phyloP scores from a whole-genome alignment of 2,329 filamentous ascomycete genomes.

The Cryphonectria carpinicola region DNA sequence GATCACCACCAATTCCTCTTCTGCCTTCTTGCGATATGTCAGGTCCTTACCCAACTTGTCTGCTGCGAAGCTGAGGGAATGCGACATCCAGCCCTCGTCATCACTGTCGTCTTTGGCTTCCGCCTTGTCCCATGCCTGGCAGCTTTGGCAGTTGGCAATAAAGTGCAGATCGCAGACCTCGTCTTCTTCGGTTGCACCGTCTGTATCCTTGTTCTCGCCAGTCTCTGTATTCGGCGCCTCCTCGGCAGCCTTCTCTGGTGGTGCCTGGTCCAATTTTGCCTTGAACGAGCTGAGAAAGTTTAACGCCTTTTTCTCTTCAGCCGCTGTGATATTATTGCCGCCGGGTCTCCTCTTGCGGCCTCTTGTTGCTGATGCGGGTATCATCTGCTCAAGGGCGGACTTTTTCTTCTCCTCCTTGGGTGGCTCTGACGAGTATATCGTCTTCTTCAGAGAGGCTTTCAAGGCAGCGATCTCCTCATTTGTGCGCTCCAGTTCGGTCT shows the following conservation, averaged over 20 bases:
- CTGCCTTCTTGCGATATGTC: conserved; percentile 86
- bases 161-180: conserved; percentile 91
- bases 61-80: conserved; percentile 82
- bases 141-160: conserved; percentile 93
- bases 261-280: conserved; percentile 67
- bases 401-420: conserved; percentile 61
- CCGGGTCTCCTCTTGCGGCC: conserved; percentile 72
- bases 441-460: conserved; percentile 80
- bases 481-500: conserved; percentile 66
- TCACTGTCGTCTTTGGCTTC: conserved; percentile 59
- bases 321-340: conserved; percentile 53
- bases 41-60: conserved; percentile 91
- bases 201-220: conserved; percentile 36
- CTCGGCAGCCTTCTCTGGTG: conserved; percentile 43
- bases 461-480: conserved; percentile 81
- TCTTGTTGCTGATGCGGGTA: conserved; percentile 70
- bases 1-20: conserved; percentile 90
- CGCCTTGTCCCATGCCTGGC: conserved; percentile 77
- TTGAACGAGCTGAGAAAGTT: conserved; percentile 80
- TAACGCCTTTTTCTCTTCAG: conserved; percentile 67
- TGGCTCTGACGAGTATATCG: conserved; percentile 49
- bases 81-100: conserved; percentile 80
- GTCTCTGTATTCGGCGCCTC: conserved; percentile 30
- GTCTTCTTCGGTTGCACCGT: conserved; percentile 59
- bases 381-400: conserved; percentile 72